Evolutionary conservation across 306 rosid genomes (phyloP).

Genomic region (Oxytropis ochrocephala): DNA sequence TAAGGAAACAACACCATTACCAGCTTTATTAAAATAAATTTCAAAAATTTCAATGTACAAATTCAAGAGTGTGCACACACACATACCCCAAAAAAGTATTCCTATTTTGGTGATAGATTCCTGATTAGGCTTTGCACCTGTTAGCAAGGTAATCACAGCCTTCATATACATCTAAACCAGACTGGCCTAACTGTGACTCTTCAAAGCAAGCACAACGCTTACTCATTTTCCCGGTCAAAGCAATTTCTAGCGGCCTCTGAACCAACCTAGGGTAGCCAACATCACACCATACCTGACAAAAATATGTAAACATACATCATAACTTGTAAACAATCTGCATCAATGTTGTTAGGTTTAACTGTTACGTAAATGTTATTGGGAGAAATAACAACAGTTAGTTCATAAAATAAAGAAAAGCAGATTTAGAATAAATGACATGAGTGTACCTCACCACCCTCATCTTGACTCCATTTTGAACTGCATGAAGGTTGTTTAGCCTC

Average conservation of each 20-base stretch:
- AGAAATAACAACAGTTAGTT: background rate
- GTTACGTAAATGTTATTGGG: background rate
- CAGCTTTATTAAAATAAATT: constrained; percentile 1
- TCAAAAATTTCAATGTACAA: background rate
- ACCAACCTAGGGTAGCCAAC: constrained; percentile 77
- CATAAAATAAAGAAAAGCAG: background rate
- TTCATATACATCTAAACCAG: constrained; percentile 71
- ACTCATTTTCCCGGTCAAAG: constrained; percentile 85
- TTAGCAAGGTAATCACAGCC: constrained; percentile 70
- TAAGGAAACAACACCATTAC: background rate
- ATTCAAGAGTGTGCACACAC: background rate
- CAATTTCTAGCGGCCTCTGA: constrained; percentile 82
- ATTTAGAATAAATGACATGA: background rate
- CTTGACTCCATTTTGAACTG: constrained; percentile 95
- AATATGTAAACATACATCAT: background rate
- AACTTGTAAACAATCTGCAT: background rate
- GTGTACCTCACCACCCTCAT: constrained; percentile 80
- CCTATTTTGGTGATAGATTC: background rate
- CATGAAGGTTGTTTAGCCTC: constrained; percentile 80
- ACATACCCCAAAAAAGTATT: background rate
- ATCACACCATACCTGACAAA: constrained; percentile 87
- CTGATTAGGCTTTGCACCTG: constrained; percentile 45
- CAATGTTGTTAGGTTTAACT: background rate
- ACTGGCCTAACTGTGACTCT: constrained; percentile 59
- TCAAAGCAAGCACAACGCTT: constrained; percentile 87